Evolutionary conservation across 1,284 basidiomycete genomes (phyloP), one percentile per base, ranked within the genome.

Genomic region (Marasmius fiardii): DNA sequence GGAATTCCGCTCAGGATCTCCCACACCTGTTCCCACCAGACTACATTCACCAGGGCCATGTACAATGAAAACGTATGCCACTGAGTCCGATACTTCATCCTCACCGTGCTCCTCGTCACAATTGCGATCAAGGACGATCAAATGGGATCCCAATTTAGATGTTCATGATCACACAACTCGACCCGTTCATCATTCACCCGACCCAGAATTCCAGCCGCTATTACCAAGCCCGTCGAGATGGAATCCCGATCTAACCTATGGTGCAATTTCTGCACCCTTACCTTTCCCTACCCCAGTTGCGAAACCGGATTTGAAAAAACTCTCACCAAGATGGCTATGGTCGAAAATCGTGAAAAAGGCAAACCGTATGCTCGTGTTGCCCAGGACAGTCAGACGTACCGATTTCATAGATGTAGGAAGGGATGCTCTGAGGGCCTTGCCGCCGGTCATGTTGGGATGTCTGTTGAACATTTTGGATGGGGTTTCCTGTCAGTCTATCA

Each of bases 401-500:
- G 18, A 41, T 14, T 18, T 53, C 37, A 41, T 41, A 16, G 39
- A 37, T 47, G 51, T 62, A 35, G 24, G 71, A 0, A 63, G 68
- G 35, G 71, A 76, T 35, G 74, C 80, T 3, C 58, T 81, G 8
- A 74, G 73, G 53, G 77, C 83, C 0, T 63, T 95, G 18, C 95
- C 95, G 0, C 92, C 94, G 0, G 93, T 96, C 10, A 69, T 95
- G 11, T 77, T 98, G 8, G 95, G 95, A 2, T 80, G 87, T 60
- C 72, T 98, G 44, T 75, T 99, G 60, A 99, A 99, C 66, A 82
- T 98, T 43, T 77, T 99, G 23, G 96, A 99, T 66, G 97, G 95
- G 4, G 87, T 98, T 43, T 93, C 85, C 48, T 95, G 89, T 90
- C 68, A 72, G 90, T 80, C 14, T 62, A 53, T 54, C 53, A 53